Base-by-base conservation (phyloP, 1,284 basidiomycete species). In the Porphyrellus sp. region DNA sequence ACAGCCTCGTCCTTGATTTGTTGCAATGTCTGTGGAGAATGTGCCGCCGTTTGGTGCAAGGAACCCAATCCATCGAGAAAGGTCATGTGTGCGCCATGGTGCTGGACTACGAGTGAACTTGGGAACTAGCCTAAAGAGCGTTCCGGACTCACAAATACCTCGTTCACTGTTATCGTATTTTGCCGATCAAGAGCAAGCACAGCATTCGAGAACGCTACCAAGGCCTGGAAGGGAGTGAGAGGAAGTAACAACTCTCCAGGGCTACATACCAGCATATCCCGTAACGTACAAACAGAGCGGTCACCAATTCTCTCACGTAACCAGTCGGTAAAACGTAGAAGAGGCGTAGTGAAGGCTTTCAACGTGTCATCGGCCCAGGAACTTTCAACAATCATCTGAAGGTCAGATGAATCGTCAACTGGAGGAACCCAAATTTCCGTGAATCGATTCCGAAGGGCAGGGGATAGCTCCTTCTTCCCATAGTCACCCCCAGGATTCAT, bases 401-500 rank as follows among this genome's bases (percentile, higher is more conserved):
- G 73, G 68, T 99, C 97, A 6, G 68, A 68, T 25, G 85, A 78
- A 55, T 86, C 79, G 53, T 92, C 85, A 35, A 99, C 82, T 13
- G 88, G 77, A 3, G 97, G 96, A 0, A 99, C 97, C 95, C 95
- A 99, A 39, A 99, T 97, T 69, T 99, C 97, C 11, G 97, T 99
- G 73, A 99, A 99, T 15, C 97, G 86, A 73, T 99, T 99, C 24
- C 97, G 84, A 41, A 99, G 77, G 0, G 97, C 97, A 25, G 96
- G 96, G 1, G 95, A 98, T 4, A 99, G 78, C 68, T 99, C 97
- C 70, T 99, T 99, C 76, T 99, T 99, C 35, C 97, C 97, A 63
- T 97, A 99, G 69, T 99, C 97, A 33, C 97, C 97, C 31, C 97
- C 97, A 0, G 97, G 97, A 69, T 99, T 99, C 97, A 99, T 99